Evolutionary conservation across 305 asterid species (phyloP), one percentile per base, ranked within the genome.

Genomic region (Fraxinus baroniana): DNA sequence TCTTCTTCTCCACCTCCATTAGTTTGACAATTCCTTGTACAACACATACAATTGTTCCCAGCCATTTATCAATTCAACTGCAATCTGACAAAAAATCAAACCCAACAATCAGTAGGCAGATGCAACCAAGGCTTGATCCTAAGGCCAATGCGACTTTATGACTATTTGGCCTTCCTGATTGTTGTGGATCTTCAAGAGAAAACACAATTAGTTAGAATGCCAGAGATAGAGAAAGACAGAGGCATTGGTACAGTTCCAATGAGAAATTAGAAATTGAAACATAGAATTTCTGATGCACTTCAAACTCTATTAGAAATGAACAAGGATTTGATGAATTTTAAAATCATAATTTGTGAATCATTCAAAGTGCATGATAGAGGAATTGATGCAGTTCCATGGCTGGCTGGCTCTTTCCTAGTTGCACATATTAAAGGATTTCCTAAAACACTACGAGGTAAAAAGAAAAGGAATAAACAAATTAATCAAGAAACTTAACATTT

Each of bases 401-500:
- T 94, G 20, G 87, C 94, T 78, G 91, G 85, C 88, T 94, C 97
- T 80, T 90, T 93, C 17, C 98, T 97, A 80, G 97, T 90, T 81
- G 92, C 87, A 89, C 99, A 95, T 85, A 95, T 92, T 89, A 91
- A 87, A 10, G 97, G 90, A 88, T 95, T 95, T 78, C 99, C 99
- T 24, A 94, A 73, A 83, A 95, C 86, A 89, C 99, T 95, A 88
- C 7, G 13, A 71, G 78, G 74, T 30, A 32, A 4, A 24, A 41
- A 46, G 7, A 8, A 35, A 37, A 13, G 2, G 9, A 75, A 60
- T 6, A 60, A 20, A 62, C 5, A 66, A 66, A 10, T 26, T 24
- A 66, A 66, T 66, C 32, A 26, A 66, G 22, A 66, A 66, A 66
- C 74, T 66, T 24, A 66, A 60, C 20, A 78, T 28, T 79, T 74